Percentiles rank a stretch among this genome's conserved stretches.
These are phyloP conservation scores for Podaxis mareebaensis DNA, from an alignment of 768 basidiomycete genomes.

Conservation along the genomic window DNA sequence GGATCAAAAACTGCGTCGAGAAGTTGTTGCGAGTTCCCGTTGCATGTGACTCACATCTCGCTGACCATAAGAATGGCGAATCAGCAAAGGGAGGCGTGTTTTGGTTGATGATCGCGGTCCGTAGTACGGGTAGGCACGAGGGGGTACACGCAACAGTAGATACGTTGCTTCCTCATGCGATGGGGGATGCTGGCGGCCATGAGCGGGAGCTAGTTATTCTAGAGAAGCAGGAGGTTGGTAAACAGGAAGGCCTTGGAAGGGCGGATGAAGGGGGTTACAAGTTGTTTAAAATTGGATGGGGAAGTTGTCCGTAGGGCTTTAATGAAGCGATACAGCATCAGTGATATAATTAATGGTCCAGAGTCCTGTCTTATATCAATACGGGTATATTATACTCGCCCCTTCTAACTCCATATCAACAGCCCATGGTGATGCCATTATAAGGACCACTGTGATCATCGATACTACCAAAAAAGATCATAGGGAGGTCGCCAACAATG, in stretches of 20 bases:
- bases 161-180: conserved; percentile 43
- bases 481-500: conserved; percentile 23
- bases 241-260: conserved; percentile 57
- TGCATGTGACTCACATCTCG: background rate
- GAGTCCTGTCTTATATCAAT: background rate
- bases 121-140: conserved; percentile 64
- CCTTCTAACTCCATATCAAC: background rate
- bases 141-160: conserved; percentile 59
- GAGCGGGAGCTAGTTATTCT: conserved; percentile 44
- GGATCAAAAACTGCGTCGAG: conserved; percentile 67
- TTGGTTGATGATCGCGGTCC: conserved; percentile 72
- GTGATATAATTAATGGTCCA: background rate
- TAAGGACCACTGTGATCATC: conserved; percentile 16
- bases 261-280: conserved; percentile 71
- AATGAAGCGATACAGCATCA: background rate
- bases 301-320: background rate
- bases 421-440: conserved; percentile 15
- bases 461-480: conserved; percentile 5
- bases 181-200: conserved; percentile 9
- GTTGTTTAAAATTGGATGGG: conserved; percentile 76
- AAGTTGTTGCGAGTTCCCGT: conserved; percentile 40
- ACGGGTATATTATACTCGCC: background rate
- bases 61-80: background rate
- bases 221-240: conserved; percentile 45
- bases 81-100: conserved; percentile 46